A percentile compares a stretch with the other conserved stretches of the same genome.
Evolutionary conservation across 352 stramenopile species (phyloP).

Genomic region (Phytophthora vignae): DNA sequence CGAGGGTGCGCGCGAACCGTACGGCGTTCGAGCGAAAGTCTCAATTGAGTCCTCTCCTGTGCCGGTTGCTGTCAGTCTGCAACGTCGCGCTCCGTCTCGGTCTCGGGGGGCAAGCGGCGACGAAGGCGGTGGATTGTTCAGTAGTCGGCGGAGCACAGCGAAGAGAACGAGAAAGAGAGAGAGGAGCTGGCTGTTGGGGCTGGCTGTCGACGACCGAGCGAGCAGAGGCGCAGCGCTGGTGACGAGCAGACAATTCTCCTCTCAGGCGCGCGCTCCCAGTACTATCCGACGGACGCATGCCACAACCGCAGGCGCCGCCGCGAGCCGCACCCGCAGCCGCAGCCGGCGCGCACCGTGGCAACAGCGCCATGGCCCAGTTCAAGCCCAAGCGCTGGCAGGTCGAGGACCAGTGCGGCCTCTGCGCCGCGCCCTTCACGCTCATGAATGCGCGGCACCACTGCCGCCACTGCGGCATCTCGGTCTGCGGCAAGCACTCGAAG

Average conservation of each 20-base stretch:
- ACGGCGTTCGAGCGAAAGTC: conserved; percentile 14
- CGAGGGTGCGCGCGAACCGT: conserved; percentile 27
- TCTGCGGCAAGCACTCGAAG: conserved; percentile 78
- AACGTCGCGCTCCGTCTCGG: conserved; percentile 19
- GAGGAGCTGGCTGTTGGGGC: conserved; percentile 1
- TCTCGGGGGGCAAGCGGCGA: conserved; percentile 6
- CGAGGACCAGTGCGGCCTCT: conserved; percentile 66
- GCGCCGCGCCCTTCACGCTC: conserved; percentile 62
- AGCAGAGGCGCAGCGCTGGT: not conserved
- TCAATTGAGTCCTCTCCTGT: not conserved
- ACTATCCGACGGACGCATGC: conserved; percentile 17
- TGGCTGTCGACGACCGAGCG: conserved; percentile 13
- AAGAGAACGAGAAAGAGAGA: not conserved
- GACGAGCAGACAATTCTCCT: conserved; percentile 26
- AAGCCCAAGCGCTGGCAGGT: conserved; percentile 75
- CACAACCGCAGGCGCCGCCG: conserved; percentile 26
- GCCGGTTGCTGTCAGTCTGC: conserved; percentile 6
- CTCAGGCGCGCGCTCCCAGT: not conserved
- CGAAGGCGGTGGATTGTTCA: conserved; percentile 30
- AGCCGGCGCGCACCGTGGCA: conserved; percentile 36
- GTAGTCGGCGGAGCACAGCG: conserved; percentile 29
- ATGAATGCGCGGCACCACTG: conserved; percentile 82
- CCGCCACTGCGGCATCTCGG: conserved; percentile 75
- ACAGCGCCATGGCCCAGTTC: conserved; percentile 56
- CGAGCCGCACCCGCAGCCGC: conserved; percentile 29